These are phyloP conservation scores for Andrographis paniculata DNA, from an alignment of 305 asterid genomes.

Conservation along the genomic window DNA sequence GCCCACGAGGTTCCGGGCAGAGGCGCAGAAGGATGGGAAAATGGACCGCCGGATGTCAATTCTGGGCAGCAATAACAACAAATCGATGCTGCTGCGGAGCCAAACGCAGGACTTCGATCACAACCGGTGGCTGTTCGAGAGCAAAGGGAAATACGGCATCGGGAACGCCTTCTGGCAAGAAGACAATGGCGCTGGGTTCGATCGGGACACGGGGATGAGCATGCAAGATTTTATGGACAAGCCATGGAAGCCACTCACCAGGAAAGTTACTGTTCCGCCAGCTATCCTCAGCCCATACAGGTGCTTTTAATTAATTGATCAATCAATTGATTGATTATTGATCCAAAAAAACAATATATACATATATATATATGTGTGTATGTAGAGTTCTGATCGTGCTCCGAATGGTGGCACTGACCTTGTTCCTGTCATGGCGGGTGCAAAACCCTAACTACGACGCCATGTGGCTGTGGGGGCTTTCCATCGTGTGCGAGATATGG, in stretches of 20 bases:
- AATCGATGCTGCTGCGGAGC: constrained; percentile 75
- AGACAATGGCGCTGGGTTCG: constrained; percentile 55
- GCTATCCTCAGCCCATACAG: constrained; percentile 87
- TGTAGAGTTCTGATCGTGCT: constrained; percentile 56
- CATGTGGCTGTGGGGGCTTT: constrained; percentile 75
- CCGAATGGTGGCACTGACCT: constrained; percentile 39
- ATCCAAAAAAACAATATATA: too few relatives aligned
- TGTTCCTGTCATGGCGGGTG: constrained; percentile 70
- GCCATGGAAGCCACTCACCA: constrained; percentile 96
- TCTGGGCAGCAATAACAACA: constrained; percentile 40
- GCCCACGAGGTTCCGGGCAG: constrained; percentile 48
- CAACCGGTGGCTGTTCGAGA: constrained; percentile 85
- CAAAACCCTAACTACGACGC: constrained; percentile 71
- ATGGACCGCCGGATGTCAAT: constrained; percentile 66
- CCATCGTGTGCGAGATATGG: constrained; percentile 85
- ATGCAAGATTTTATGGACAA: constrained; percentile 90
- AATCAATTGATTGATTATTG: too few relatives aligned
- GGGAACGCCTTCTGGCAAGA: constrained; percentile 94
- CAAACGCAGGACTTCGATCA: constrained; percentile 94
- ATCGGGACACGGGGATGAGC: constrained; percentile 79
- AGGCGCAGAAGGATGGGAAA: constrained; percentile 34
- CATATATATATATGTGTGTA: too few relatives aligned
- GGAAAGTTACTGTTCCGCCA: constrained; percentile 62
- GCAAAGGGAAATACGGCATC: constrained; percentile 87
- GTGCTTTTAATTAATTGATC: constrained; percentile 26